These are phyloP conservation scores for Phialophora macrospora DNA, from an alignment of 2,329 filamentous ascomycete genomes.

Conservation along the genomic window DNA sequence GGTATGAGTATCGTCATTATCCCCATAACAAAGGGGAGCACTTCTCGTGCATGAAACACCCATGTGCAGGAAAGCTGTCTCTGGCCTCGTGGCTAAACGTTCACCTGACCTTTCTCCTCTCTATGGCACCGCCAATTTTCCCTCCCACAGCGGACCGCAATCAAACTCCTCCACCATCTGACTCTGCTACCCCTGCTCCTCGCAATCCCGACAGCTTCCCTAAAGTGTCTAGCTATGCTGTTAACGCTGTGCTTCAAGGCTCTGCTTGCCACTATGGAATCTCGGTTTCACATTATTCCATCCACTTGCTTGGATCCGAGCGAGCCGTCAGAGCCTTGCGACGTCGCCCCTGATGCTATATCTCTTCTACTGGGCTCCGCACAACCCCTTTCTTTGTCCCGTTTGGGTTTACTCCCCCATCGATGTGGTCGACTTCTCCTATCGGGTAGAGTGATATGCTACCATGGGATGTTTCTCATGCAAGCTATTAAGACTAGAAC, in stretches of 20 bases:
- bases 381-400: constrained; percentile 12
- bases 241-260: constrained; percentile 11
- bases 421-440: constrained; percentile 3
- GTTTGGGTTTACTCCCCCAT: constrained; percentile 7
- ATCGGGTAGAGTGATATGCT: background rate
- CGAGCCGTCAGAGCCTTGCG: constrained; percentile 31
- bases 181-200: constrained; percentile 25
- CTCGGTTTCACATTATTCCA: constrained; percentile 28
- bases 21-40: background rate
- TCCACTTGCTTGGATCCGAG: constrained; percentile 11
- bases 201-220: constrained; percentile 21
- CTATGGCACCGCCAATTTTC: constrained; percentile 13
- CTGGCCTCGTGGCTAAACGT: background rate
- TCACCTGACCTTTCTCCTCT: background rate
- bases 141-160: constrained; percentile 25
- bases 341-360: constrained; percentile 14
- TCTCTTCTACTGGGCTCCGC: background rate
- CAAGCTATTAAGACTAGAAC: constrained; percentile 12
- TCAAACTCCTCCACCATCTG: constrained; percentile 31
- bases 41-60: background rate
- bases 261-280: constrained; percentile 28
- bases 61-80: background rate
- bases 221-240: constrained; percentile 15
- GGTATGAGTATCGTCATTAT: background rate
- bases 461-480: background rate